A percentile compares a stretch with the other conserved stretches of the same genome.
Evolutionary conservation across 805 yeast species (phyloP).

Genomic region (Nakazawaea wickerhamii): DNA sequence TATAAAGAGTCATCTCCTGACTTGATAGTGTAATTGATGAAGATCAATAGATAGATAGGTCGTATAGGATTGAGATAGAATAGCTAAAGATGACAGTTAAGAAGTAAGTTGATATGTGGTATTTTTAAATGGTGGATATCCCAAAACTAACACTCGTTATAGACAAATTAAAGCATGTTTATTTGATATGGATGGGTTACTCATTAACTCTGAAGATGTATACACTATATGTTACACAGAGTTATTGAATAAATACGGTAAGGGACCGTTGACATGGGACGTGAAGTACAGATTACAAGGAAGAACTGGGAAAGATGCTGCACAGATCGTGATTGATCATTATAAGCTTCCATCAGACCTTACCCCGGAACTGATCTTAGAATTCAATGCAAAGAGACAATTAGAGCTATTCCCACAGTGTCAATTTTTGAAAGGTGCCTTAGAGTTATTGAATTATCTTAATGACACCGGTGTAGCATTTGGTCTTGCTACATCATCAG

Average conservation of each 20-base stretch:
- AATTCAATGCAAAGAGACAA: conserved; percentile 49
- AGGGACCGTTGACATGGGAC: conserved; percentile 86
- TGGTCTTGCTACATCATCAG: conserved; percentile 88
- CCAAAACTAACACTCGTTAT: conserved; percentile 3
- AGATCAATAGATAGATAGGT: no score
- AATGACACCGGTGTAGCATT: conserved; percentile 57
- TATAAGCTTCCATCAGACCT: conserved; percentile 53
- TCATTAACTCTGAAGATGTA: conserved; percentile 86
- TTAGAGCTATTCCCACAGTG: conserved; percentile 55
- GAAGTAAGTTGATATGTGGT: conserved; percentile 5
- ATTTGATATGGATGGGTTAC: conserved; percentile 89
- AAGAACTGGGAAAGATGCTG: conserved; percentile 77
- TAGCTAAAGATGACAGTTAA: conserved; percentile 9
- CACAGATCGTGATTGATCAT: conserved; percentile 57
- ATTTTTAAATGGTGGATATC: neutral
- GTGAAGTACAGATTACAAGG: conserved; percentile 86
- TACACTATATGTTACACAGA: conserved; percentile 77
- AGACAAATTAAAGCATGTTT: conserved; percentile 56
- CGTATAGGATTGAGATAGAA: no score
- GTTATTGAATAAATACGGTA: conserved; percentile 59
- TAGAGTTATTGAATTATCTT: conserved; percentile 55
- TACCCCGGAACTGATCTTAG: conserved; percentile 59
- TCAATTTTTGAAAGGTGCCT: conserved; percentile 79
- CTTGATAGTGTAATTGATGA: no score
- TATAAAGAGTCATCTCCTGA: no score